These are phyloP conservation scores for Crataegus laevigata DNA, from an alignment of 306 rosid genomes.

Conservation along the genomic window DNA sequence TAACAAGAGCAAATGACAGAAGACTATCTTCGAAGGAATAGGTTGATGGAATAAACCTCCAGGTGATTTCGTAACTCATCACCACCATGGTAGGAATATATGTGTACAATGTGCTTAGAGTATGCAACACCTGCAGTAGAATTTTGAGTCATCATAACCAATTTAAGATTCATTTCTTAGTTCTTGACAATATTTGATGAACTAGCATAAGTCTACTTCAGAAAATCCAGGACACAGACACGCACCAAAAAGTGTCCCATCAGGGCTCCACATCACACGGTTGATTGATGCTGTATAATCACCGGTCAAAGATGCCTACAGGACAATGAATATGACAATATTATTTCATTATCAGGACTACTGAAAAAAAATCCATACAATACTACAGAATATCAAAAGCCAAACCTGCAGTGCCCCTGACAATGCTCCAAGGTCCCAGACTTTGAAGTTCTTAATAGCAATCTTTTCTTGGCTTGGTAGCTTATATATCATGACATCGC, in stretches of 20 bases:
- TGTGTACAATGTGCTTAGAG: conserved; percentile 90
- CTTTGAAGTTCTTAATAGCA: conserved; percentile 71
- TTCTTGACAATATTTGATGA: not conserved
- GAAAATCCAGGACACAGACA: conserved; percentile 3
- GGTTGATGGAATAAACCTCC: conserved; percentile 59
- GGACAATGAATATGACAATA: conserved; percentile 17
- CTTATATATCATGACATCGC: conserved; percentile 89
- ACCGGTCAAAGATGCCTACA: conserved; percentile 65
- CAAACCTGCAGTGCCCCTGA: conserved; percentile 78
- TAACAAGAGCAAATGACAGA: conserved; percentile 1
- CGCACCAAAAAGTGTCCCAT: conserved; percentile 82
- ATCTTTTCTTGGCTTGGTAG: conserved; percentile 71
- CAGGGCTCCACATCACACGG: conserved; percentile 97
- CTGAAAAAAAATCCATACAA: not conserved
- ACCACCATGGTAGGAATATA: conserved; percentile 83
- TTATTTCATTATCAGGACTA: conserved; percentile 15
- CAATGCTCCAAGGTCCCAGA: conserved; percentile 66
- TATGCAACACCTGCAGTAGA: conserved; percentile 86
- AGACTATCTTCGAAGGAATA: conserved; percentile 13
- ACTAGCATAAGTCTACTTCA: conserved; percentile 7
- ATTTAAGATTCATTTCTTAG: conserved; percentile 8
- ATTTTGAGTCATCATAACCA: conserved; percentile 8
- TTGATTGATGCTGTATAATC: conserved; percentile 80
- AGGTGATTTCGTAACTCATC: conserved; percentile 81
- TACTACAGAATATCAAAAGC: conserved; percentile 8